Evolutionary conservation across 345 rosid species (phyloP).

Genomic region (Eucalyptus caleyi): DNA sequence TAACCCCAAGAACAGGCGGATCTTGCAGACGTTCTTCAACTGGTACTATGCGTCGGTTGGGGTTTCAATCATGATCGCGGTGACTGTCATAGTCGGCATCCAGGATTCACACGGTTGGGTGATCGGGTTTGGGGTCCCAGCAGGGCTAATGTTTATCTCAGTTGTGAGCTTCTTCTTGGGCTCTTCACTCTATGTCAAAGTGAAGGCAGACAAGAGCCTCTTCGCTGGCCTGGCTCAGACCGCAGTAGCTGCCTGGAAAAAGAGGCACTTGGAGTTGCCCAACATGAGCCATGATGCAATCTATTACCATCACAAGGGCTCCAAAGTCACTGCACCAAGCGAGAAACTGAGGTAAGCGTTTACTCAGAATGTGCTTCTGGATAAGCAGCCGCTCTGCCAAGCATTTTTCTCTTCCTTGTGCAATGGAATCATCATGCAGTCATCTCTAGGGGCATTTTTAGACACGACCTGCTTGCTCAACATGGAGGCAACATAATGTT

Average conservation of each 20-base stretch:
- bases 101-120: slow-evolving; percentile 35
- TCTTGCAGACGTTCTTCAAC: slow-evolving; percentile 35
- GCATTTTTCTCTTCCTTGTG: neutral
- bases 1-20: slow-evolving; percentile 20
- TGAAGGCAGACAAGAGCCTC: slow-evolving; percentile 25
- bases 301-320: slow-evolving; percentile 12
- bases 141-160: slow-evolving; percentile 26
- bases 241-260: slow-evolving; percentile 18
- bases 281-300: neutral
- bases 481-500: neutral
- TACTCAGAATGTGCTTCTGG: neutral
- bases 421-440: neutral
- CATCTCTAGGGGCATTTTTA: neutral
- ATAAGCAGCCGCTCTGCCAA: neutral
- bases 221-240: slow-evolving; percentile 32
- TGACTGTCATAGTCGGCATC: slow-evolving; percentile 29
- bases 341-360: slow-evolving; percentile 17
- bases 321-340: slow-evolving; percentile 21
- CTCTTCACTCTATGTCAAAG: slow-evolving; percentile 23
- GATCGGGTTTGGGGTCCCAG: slow-evolving; percentile 41
- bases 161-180: slow-evolving; percentile 16
- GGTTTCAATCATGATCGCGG: slow-evolving; percentile 12
- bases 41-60: slow-evolving; percentile 50
- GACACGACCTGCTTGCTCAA: neutral
- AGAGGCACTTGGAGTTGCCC: slow-evolving; percentile 10